phyloP scores from a whole-genome alignment of 805 yeast genomes.

The Hanseniaspora lindneri region DNA sequence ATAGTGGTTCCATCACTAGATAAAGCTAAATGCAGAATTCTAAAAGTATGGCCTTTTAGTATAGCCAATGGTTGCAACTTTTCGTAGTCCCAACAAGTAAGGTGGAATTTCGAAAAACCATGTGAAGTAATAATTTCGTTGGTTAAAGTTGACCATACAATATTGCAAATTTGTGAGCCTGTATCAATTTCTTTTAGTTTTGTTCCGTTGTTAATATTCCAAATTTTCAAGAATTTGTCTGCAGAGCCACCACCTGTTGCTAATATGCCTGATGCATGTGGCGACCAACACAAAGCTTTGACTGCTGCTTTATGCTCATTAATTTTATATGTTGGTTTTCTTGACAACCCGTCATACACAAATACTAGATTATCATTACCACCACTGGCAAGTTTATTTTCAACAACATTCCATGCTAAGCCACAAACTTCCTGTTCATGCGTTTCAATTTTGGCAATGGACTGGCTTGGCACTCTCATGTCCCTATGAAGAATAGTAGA shows the following conservation, averaged over 20 bases:
- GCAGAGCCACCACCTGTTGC: constrained; percentile 98
- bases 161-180: constrained; percentile 91
- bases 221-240: constrained; percentile 75
- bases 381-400: constrained; percentile 86
- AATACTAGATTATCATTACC: constrained; percentile 80
- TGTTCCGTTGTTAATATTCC: constrained; percentile 78
- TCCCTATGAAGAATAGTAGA: constrained; percentile 77
- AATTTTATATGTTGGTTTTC: constrained; percentile 58
- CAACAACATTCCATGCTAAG: constrained; percentile 81
- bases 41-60: constrained; percentile 83
- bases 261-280: constrained; percentile 84
- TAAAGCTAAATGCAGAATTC: constrained; percentile 79
- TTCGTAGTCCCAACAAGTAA: constrained; percentile 88
- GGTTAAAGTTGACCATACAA: constrained; percentile 84
- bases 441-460: constrained; percentile 51
- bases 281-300: constrained; percentile 95
- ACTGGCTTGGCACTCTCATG: constrained; percentile 78
- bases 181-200: constrained; percentile 75
- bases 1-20: constrained; percentile 95
- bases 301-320: constrained; percentile 88
- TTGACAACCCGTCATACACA: constrained; percentile 72
- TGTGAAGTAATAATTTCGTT: constrained; percentile 90
- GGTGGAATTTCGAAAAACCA: constrained; percentile 83
- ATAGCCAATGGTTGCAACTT: constrained; percentile 85
- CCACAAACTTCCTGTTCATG: constrained; percentile 97